phyloP scores from a whole-genome alignment of 257 asterid species.

The Plectranthus barbatus region DNA sequence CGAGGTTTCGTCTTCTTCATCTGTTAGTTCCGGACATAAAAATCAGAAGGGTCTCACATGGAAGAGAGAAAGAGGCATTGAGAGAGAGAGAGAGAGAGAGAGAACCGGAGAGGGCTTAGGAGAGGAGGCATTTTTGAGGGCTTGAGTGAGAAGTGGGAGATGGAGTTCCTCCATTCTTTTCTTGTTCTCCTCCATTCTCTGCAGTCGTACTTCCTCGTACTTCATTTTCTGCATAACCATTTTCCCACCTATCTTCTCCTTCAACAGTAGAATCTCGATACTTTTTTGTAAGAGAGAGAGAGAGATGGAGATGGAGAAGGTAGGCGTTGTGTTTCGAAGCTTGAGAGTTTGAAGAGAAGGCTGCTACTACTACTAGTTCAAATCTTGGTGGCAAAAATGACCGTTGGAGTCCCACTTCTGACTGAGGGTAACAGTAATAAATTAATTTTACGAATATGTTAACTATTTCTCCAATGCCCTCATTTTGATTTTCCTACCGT shows the following conservation, averaged over 20 bases:
- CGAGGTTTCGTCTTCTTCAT: constrained; percentile 67
- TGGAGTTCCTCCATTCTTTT: constrained; percentile 75
- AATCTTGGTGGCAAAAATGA: constrained; percentile 28
- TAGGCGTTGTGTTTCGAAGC: neutral
- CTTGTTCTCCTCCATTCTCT: constrained; percentile 83
- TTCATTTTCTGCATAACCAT: constrained; percentile 56
- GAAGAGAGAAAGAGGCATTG: neutral
- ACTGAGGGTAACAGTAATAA: neutral
- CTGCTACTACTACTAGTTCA: constrained; percentile 9
- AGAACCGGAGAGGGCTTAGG: constrained; percentile 71
- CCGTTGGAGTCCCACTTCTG: constrained; percentile 56
- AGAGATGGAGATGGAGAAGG: neutral
- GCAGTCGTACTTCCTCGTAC: constrained; percentile 56
- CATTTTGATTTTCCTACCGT: too few species aligned
- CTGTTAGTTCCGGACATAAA: constrained; percentile 20
- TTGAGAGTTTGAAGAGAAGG: neutral
- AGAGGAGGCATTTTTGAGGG: constrained; percentile 48
- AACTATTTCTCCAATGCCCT: neutral
- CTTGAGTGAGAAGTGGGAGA: constrained; percentile 70
- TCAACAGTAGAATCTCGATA: neutral
- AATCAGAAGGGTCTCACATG: neutral
- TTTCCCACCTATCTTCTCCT: neutral
- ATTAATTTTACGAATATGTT: neutral
- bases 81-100: constrained; percentile 14
- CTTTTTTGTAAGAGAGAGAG: neutral